These are phyloP conservation scores for Porcisia deanei DNA, from an alignment of 208 protist genomes.

Conservation along the genomic window DNA sequence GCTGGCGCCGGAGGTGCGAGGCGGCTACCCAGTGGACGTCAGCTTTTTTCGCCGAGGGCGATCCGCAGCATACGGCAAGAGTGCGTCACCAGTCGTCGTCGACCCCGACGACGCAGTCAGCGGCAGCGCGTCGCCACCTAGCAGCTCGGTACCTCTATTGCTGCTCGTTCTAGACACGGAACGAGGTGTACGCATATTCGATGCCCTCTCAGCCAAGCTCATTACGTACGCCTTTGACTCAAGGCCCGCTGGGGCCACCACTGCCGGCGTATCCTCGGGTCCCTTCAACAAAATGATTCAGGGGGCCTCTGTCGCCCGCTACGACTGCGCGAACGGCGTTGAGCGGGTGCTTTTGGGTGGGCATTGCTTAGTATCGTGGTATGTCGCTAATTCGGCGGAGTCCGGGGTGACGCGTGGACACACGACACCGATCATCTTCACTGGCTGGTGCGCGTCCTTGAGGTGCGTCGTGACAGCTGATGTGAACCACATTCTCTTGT, in stretches of 20 bases:
- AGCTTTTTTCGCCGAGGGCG: slow-evolving; percentile 56
- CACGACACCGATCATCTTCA: slow-evolving; percentile 58
- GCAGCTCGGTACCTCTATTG: slow-evolving; percentile 34
- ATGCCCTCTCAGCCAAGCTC: slow-evolving; percentile 54
- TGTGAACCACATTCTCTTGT: slow-evolving; percentile 68
- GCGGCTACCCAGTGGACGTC: slow-evolving; percentile 76
- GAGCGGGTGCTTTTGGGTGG: slow-evolving; percentile 79
- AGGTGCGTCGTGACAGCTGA: slow-evolving; percentile 75
- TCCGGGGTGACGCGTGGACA: slow-evolving; percentile 61
- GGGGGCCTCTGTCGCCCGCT: slow-evolving; percentile 66
- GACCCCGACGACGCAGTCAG: background rate
- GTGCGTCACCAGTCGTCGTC: background rate
- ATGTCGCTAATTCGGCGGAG: slow-evolving; percentile 32
- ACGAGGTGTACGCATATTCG: slow-evolving; percentile 72
- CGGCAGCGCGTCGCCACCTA: background rate
- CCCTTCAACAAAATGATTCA: background rate
- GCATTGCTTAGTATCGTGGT: slow-evolving; percentile 67
- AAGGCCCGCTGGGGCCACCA: background rate
- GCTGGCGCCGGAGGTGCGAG: slow-evolving; percentile 20
- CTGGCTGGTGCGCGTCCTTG: slow-evolving; percentile 43
- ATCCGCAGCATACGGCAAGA: background rate
- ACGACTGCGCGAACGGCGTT: slow-evolving; percentile 50
- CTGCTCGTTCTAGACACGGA: slow-evolving; percentile 78
- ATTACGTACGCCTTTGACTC: slow-evolving; percentile 9
- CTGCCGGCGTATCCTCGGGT: background rate